Conservation (phyloP, 768 basidiomycete genomes). For the Kwoniella shandongensis region DNA sequence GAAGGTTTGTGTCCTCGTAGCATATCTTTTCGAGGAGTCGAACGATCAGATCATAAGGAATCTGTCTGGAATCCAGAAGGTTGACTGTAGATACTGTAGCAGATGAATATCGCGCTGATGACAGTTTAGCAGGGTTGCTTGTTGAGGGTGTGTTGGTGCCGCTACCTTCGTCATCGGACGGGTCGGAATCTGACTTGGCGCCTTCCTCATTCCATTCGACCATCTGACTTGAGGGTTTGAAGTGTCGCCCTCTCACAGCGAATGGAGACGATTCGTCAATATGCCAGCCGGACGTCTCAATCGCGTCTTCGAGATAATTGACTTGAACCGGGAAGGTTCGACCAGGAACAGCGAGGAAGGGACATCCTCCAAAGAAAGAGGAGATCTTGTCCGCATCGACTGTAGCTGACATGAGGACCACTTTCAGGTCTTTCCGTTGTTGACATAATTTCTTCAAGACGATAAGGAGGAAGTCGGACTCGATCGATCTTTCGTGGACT, state of each 20-base stretch:
- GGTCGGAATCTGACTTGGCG: slow-evolving; percentile 59
- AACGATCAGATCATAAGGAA: slow-evolving; percentile 88
- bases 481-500: slow-evolving; percentile 94
- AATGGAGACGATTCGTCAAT: slow-evolving; percentile 79
- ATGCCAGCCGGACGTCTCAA: slow-evolving; percentile 76
- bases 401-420: slow-evolving; percentile 96
- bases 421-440: slow-evolving; percentile 78
- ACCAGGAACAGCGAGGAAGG: slow-evolving; percentile 83
- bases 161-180: slow-evolving; percentile 63
- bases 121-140: slow-evolving; percentile 48
- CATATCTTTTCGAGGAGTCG: slow-evolving; percentile 79
- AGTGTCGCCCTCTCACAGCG: slow-evolving; percentile 56
- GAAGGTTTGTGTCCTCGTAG: slow-evolving; percentile 62
- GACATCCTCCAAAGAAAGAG: slow-evolving; percentile 76
- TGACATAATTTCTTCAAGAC: slow-evolving; percentile 80
- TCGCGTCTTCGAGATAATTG: slow-evolving; percentile 83
- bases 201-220: slow-evolving; percentile 79
- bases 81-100: slow-evolving; percentile 75
- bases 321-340: slow-evolving; percentile 90
- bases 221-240: slow-evolving; percentile 57
- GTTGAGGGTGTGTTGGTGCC: slow-evolving; percentile 41
- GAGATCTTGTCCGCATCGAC: slow-evolving; percentile 72
- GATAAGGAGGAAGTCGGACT: slow-evolving; percentile 94
- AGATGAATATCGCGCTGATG: slow-evolving; percentile 65
- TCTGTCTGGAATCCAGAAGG: slow-evolving; percentile 78